These are phyloP conservation scores for Arabidopsis suecica DNA, from an alignment of 345 rosid species.

Conservation along the genomic window DNA sequence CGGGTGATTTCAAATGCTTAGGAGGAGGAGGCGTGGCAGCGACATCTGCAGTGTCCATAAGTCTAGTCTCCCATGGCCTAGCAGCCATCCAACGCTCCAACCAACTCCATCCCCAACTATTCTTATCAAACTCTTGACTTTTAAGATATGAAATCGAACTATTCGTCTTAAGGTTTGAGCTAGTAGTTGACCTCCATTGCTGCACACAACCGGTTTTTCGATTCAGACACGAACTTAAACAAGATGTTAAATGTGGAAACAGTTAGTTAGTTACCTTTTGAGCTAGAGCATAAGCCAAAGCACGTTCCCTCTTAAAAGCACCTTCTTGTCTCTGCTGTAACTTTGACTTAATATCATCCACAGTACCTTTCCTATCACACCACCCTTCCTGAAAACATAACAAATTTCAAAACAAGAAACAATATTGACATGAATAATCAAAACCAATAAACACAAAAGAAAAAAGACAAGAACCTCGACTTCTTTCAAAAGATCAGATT, in stretches of 20 bases:
- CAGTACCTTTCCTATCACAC: slow-evolving; percentile 95
- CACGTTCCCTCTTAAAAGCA: slow-evolving; percentile 89
- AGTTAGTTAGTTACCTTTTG: slow-evolving; percentile 65
- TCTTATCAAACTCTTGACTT: slow-evolving; percentile 71
- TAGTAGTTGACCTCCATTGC: slow-evolving; percentile 79
- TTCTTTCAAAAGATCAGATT: slow-evolving; percentile 70
- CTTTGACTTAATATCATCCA: slow-evolving; percentile 70
- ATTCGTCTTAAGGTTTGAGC: slow-evolving; percentile 45
- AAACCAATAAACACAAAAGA: background rate
- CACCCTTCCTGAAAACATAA: slow-evolving; percentile 72
- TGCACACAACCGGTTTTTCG: slow-evolving; percentile 18
- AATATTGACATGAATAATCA: background rate
- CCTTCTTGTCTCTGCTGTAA: slow-evolving; percentile 90
- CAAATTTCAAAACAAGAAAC: background rate
- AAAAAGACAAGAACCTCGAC: slow-evolving; percentile 64
- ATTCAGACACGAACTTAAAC: background rate
- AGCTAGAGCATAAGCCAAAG: slow-evolving; percentile 85
- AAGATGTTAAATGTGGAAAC: background rate
- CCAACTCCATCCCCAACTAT: slow-evolving; percentile 98
- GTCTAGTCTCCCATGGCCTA: slow-evolving; percentile 91
- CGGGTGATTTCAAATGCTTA: slow-evolving; percentile 57
- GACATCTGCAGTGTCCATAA: slow-evolving; percentile 63
- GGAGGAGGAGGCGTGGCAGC: slow-evolving; percentile 52
- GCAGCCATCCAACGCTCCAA: slow-evolving; percentile 99
- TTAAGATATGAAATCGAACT: slow-evolving; percentile 49